Evolutionary conservation across 2,329 filamentous ascomycete genomes (phyloP).

Genomic region (Xylariaceae sp.): DNA sequence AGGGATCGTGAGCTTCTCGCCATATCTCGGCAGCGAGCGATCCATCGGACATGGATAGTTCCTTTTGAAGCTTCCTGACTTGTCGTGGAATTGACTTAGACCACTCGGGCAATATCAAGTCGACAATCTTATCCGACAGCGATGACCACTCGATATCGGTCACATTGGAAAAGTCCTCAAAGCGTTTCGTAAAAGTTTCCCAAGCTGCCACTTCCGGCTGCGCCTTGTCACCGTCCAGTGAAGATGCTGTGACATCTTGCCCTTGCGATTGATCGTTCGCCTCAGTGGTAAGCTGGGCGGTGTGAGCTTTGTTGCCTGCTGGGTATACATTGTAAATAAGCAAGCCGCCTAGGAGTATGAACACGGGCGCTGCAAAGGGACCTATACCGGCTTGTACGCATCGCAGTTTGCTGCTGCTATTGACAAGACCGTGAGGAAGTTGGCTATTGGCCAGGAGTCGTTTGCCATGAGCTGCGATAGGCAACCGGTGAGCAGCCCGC

Average conservation of each 20-base stretch:
- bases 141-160: constrained; percentile 51
- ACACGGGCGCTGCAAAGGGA: constrained; percentile 27
- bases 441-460: constrained; percentile 14
- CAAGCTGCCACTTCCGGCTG: constrained; percentile 37
- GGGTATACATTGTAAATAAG: constrained; percentile 38
- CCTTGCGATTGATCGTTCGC: constrained; percentile 12
- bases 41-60: constrained; percentile 80
- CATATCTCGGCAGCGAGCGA: constrained; percentile 91
- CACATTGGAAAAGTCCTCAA: constrained; percentile 49
- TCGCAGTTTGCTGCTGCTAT: constrained; percentile 17
- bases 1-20: constrained; percentile 79
- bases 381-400: constrained; percentile 26
- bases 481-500: constrained; percentile 6
- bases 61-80: constrained; percentile 75
- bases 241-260: constrained; percentile 14
- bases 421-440: constrained; percentile 27
- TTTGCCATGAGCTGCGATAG: constrained; percentile 11
- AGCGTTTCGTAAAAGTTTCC: constrained; percentile 42
- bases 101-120: constrained; percentile 77
- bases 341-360: constrained; percentile 32
- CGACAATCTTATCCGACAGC: constrained; percentile 56
- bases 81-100: constrained; percentile 68
- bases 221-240: constrained; percentile 11
- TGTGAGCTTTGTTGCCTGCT: constrained; percentile 31
- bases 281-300: constrained; percentile 18